phyloP scores from a whole-genome alignment of 164 flowering plant genomes.

The Amborella trichopoda region DNA sequence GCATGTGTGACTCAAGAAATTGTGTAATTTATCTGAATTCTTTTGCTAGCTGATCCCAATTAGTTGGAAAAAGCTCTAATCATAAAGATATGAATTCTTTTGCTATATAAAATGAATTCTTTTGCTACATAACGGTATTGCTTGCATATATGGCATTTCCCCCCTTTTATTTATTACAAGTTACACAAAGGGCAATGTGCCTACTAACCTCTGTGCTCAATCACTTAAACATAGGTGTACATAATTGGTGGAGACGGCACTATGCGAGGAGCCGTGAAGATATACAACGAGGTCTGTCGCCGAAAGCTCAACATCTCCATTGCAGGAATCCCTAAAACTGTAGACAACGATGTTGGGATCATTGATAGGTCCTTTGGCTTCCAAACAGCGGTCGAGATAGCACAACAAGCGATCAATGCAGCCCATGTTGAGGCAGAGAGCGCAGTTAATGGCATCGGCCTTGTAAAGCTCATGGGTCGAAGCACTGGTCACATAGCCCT shows the following conservation, averaged over 20 bases:
- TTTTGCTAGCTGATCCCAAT: too few species aligned
- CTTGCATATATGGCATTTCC: too few species aligned
- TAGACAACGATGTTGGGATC: conserved; percentile 78
- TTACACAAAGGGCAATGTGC: too few species aligned
- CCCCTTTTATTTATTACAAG: too few species aligned
- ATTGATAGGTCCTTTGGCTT: conserved; percentile 84
- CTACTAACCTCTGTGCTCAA: not conserved
- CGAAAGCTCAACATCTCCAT: conserved; percentile 41
- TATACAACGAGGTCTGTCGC: conserved; percentile 45
- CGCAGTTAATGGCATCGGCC: conserved; percentile 77
- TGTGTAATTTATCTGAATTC: too few species aligned
- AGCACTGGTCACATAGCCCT: conserved; percentile 84
- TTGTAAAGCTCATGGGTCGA: conserved; percentile 87
- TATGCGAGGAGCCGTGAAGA: conserved; percentile 70
- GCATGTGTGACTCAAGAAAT: too few species aligned
- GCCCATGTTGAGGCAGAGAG: conserved; percentile 81
- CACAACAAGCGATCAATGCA: conserved; percentile 73
- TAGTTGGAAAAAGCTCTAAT: too few species aligned
- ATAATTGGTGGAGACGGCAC: conserved; percentile 88
- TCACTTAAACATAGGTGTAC: conserved; percentile 36
- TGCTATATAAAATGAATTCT: too few species aligned
- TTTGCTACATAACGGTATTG: too few species aligned
- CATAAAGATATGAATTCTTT: too few species aligned
- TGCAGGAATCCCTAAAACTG: conserved; percentile 74
- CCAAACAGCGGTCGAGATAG: conserved; percentile 77